These are phyloP conservation scores for Salisapilia sapeloensis DNA, from an alignment of 352 stramenopile species.

Conservation along the genomic window DNA sequence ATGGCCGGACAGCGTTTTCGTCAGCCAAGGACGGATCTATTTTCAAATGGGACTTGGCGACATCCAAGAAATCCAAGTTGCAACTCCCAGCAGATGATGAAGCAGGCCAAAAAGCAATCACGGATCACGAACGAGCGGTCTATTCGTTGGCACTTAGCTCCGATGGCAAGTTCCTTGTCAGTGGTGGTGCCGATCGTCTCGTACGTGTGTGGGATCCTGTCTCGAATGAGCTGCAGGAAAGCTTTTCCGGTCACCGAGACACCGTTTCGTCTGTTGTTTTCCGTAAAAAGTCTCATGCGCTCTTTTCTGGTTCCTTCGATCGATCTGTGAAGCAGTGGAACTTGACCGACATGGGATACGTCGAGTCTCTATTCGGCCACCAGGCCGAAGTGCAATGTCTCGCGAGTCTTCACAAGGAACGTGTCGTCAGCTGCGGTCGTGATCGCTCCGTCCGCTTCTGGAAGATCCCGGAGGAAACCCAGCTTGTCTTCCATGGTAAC, in stretches of 20 bases:
- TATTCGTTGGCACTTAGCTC: constrained; percentile 79
- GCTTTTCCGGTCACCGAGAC: constrained; percentile 82
- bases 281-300: constrained; percentile 68
- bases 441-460: constrained; percentile 88
- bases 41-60: constrained; percentile 75
- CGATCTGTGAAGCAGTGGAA: constrained; percentile 92
- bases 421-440: constrained; percentile 78
- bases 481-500: constrained; percentile 88
- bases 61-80: constrained; percentile 59
- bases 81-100: constrained; percentile 42
- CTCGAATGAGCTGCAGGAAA: constrained; percentile 66
- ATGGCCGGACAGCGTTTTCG: constrained; percentile 84
- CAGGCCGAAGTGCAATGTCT: constrained; percentile 83
- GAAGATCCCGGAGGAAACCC: constrained; percentile 91
- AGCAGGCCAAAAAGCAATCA: constrained; percentile 24
- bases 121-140: constrained; percentile 66
- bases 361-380: constrained; percentile 91
- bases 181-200: constrained; percentile 82
- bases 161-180: constrained; percentile 85
- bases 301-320: constrained; percentile 88
- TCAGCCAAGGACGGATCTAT: constrained; percentile 87
- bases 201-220: constrained; percentile 81
- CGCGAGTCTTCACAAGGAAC: constrained; percentile 82
- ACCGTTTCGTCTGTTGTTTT: constrained; percentile 79
- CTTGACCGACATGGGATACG: constrained; percentile 89